Conservation (phyloP, 495 filamentous ascomycete genomes). For the Daldinia concentrica region DNA sequence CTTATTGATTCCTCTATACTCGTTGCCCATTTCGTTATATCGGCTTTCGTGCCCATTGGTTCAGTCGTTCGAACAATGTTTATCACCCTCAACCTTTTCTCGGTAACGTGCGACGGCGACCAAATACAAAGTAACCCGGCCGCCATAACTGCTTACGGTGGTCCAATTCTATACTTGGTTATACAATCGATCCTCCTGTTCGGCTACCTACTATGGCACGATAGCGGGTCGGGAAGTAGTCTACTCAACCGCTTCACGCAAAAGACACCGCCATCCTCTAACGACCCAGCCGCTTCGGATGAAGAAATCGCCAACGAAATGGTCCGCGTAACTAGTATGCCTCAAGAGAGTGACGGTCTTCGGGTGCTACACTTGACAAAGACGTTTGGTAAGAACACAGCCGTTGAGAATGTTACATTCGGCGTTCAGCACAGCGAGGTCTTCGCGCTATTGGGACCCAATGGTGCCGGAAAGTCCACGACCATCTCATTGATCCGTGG, state of each 20-base stretch:
- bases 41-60: conserved; percentile 72
- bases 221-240: conserved; percentile 67
- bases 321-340: conserved; percentile 51
- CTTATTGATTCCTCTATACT: conserved; percentile 67
- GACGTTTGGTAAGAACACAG: conserved; percentile 71
- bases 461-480: conserved; percentile 88
- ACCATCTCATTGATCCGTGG: conserved; percentile 86
- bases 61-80: conserved; percentile 76
- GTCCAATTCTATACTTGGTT: conserved; percentile 75
- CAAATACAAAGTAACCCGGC: conserved; percentile 72
- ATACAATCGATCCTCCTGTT: conserved; percentile 70
- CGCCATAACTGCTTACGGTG: conserved; percentile 74
- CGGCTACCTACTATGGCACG: conserved; percentile 70
- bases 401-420: conserved; percentile 85
- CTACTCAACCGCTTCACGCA: conserved; percentile 55
- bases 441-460: conserved; percentile 86
- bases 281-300: conserved; percentile 50
- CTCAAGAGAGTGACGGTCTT: conserved; percentile 67
- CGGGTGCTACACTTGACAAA: conserved; percentile 80
- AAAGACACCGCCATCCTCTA: conserved; percentile 38
- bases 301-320: conserved; percentile 59
- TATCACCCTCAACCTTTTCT: conserved; percentile 80
- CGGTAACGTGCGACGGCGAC: conserved; percentile 70
- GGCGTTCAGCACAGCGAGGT: conserved; percentile 79
- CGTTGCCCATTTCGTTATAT: conserved; percentile 73